Conservation (phyloP, 2,329 filamentous ascomycete genomes). For the Diaporthe capsici region DNA sequence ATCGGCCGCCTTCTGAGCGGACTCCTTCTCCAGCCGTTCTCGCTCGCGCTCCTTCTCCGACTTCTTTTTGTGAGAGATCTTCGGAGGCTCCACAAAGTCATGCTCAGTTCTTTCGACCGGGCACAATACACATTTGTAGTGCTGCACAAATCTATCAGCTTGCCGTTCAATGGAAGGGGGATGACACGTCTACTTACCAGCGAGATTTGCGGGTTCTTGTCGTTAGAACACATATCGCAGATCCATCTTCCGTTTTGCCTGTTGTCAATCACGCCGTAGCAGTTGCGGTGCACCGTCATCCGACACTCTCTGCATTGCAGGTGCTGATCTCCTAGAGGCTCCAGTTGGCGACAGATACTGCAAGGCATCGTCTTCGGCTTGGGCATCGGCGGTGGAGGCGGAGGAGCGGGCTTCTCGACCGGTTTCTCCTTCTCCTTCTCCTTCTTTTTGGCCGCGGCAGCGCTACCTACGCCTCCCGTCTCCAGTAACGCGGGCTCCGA, state of each 20-base stretch:
- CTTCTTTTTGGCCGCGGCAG: conserved; percentile 58
- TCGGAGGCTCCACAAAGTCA: conserved; percentile 87
- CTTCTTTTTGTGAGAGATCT: conserved; percentile 86
- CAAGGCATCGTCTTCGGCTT: conserved; percentile 86
- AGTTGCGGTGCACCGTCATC: conserved; percentile 90
- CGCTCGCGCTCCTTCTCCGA: conserved; percentile 91
- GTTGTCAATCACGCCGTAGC: conserved; percentile 86
- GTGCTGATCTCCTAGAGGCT: conserved; percentile 79
- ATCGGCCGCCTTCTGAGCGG: conserved; percentile 83
- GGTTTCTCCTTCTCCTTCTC: conserved; percentile 70
- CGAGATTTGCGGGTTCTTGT: conserved; percentile 92
- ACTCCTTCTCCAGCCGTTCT: conserved; percentile 87
- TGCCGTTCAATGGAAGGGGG: not conserved
- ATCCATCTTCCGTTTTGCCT: conserved; percentile 85
- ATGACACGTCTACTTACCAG: conserved; percentile 72
- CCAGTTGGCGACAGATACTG: conserved; percentile 83
- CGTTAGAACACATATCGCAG: conserved; percentile 96
- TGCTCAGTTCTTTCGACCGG: conserved; percentile 85
- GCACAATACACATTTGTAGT: conserved; percentile 94
- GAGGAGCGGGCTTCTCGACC: conserved; percentile 68
- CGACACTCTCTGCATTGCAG: conserved; percentile 89
- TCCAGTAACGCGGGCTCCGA: conserved; percentile 63
- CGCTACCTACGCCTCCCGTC: conserved; percentile 52
- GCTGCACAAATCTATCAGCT: conserved; percentile 58
- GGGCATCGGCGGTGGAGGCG: conserved; percentile 80